Base-by-base conservation (phyloP, 1,284 basidiomycete species). In the Gymnopus androsaceus region DNA sequence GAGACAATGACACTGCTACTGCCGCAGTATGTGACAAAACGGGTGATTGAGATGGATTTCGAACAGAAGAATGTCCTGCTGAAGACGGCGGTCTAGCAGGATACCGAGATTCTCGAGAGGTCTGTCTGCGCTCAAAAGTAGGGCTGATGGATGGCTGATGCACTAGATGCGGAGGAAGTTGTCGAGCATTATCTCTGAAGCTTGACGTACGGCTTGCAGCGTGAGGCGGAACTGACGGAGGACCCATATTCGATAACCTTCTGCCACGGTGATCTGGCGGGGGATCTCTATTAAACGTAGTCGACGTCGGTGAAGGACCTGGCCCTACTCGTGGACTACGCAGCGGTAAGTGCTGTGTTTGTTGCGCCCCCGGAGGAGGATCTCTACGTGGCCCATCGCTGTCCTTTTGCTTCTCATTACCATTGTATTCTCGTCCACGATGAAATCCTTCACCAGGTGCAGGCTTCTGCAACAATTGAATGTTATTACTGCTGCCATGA, bases 401-500 rank as follows among this genome's bases (percentile, higher is more conserved):
- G 1, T 47, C 45, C 30, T 46, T 55, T 9, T 41, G 54, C 41
- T 41, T 40, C n/a, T 56, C 54, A 28, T 31, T 52, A 31, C 63
- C 64, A 62, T 73, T 75, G 57, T 68, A 70, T 49, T 72, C 65
- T 30, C 73, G 63, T 38, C 67, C 61, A 54, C 70, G 63, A 44
- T 64, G 54, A 17, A 63, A 57, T 56, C 64, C 58, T 47, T 76
- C 71, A 33, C 63, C 60, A 27, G 59, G 52, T 25, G 67, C 62
- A 17, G 65, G 63, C 65, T 84, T 85, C 63, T 83, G 83, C 42
- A 84, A 66, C 2, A 84, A 61, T 53, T 82, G 81, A 1, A 83
- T 69, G 54, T 70, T 66, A 55, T 73, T 68, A 33, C 70, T 54
- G 25, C 48, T 50, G 51, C 71, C 69, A 46, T 70, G 66, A 80